Evolutionary conservation across 1,284 basidiomycete species (phyloP).

Genomic region (Termitomyces sp.): DNA sequence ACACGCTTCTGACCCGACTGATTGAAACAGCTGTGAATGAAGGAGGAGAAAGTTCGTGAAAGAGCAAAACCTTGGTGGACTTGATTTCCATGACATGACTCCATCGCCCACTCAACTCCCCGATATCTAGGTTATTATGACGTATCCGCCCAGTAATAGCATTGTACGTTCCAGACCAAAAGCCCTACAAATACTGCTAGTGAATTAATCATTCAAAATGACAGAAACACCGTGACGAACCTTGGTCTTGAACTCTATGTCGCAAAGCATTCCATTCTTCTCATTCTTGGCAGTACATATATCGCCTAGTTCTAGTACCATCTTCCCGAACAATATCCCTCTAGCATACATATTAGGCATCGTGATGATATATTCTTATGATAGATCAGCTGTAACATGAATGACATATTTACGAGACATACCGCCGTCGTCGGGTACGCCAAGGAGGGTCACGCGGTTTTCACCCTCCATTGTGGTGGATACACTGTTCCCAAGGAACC

Average conservation of each 20-base stretch:
- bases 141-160: conserved; percentile 81
- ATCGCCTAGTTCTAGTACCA: conserved; percentile 96
- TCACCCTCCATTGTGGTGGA: conserved; percentile 96
- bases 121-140: conserved; percentile 62
- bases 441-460: conserved; percentile 80
- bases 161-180: conserved; percentile 97
- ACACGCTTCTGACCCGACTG: conserved; percentile 68
- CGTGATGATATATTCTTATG: conserved; percentile 74
- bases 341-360: conserved; percentile 99
- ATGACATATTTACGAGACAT: conserved; percentile 21
- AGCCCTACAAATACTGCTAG: conserved; percentile 55
- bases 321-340: conserved; percentile 96
- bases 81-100: conserved; percentile 88
- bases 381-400: conserved; percentile 5
- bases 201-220: background rate
- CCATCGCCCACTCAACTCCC: conserved; percentile 91
- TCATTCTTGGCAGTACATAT: conserved; percentile 84
- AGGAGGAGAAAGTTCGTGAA: background rate
- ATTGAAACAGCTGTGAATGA: background rate
- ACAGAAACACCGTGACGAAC: conserved; percentile 28
- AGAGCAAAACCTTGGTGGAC: conserved; percentile 50
- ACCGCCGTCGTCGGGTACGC: conserved; percentile 83
- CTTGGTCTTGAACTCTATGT: conserved; percentile 98
- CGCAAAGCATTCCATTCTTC: conserved; percentile 68
- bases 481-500: conserved; percentile 95